A percentile compares a stretch with the other conserved stretches of the same genome.
Conservation (phyloP, 208 protist species). For the Acanthamoeba royreba region DNA sequence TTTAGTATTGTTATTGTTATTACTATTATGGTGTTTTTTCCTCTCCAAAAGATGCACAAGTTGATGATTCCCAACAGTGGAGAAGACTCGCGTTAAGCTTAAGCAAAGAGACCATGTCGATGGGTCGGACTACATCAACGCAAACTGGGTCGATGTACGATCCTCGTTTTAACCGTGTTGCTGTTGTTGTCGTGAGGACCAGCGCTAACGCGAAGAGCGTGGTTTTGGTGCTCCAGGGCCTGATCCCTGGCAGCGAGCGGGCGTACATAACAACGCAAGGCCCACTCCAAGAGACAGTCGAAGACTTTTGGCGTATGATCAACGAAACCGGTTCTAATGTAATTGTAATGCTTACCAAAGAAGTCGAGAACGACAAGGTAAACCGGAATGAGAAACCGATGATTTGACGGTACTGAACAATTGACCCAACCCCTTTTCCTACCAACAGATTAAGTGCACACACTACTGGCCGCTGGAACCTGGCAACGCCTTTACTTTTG, state of each 20-base stretch:
- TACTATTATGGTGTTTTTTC: no score
- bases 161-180: not conserved
- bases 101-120: not conserved
- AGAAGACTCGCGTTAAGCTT: not conserved
- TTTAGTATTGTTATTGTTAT: not conserved
- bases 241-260: not conserved
- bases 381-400: not conserved
- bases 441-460: conserved; percentile 34
- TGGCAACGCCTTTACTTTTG: not conserved
- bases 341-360: conserved; percentile 73
- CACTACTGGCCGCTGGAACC: conserved; percentile 45
- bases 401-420: not conserved
- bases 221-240: not conserved
- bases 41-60: no score
- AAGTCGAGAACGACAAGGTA: conserved; percentile 58
- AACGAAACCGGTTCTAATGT: conserved; percentile 58
- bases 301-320: conserved; percentile 76
- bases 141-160: not conserved
- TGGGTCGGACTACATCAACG: conserved; percentile 3
- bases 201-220: not conserved
- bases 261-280: conserved; percentile 72
- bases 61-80: not conserved
- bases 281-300: conserved; percentile 64
- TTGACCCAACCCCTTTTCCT: not conserved
- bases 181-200: not conserved